These are phyloP conservation scores for Rhipidocladum racemiflorum DNA, from an alignment of 176 grass and related monocot species.

Conservation along the genomic window DNA sequence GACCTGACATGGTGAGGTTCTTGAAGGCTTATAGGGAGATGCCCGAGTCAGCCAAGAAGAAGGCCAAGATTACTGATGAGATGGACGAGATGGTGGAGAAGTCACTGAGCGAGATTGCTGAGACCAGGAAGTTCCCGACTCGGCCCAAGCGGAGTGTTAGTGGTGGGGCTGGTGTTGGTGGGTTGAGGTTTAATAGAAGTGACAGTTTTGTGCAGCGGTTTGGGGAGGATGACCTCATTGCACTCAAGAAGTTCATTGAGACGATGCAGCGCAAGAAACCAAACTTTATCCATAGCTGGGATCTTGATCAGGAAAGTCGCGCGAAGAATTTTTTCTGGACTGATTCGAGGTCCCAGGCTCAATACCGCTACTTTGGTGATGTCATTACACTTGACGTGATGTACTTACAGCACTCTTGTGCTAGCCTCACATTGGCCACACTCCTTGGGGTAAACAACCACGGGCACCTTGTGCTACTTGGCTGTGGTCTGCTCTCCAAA, in stretches of 20 bases:
- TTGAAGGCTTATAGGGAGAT: conserved; percentile 77
- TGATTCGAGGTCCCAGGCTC: conserved; percentile 66
- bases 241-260: conserved; percentile 60
- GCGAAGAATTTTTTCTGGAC: conserved; percentile 76
- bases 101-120: conserved; percentile 49
- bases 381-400: conserved; percentile 68
- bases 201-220: conserved; percentile 41
- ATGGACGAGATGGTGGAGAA: conserved; percentile 54
- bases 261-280: conserved; percentile 64
- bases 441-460: conserved; percentile 85
- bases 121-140: conserved; percentile 56
- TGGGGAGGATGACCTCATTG: conserved; percentile 45
- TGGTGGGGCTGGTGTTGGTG: conserved; percentile 18
- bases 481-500: conserved; percentile 58
- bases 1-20: conserved; percentile 84
- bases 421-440: conserved; percentile 51
- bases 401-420: conserved; percentile 53
- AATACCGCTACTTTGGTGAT: conserved; percentile 63
- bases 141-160: conserved; percentile 40
- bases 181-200: conserved; percentile 31
- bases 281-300: conserved; percentile 75
- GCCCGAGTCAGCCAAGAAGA: conserved; percentile 55
- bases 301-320: conserved; percentile 67
- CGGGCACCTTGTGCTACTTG: conserved; percentile 75
- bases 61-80: conserved; percentile 50